These are phyloP conservation scores for Saturnispora hagleri DNA, from an alignment of 805 yeast species.

Conservation along the genomic window DNA sequence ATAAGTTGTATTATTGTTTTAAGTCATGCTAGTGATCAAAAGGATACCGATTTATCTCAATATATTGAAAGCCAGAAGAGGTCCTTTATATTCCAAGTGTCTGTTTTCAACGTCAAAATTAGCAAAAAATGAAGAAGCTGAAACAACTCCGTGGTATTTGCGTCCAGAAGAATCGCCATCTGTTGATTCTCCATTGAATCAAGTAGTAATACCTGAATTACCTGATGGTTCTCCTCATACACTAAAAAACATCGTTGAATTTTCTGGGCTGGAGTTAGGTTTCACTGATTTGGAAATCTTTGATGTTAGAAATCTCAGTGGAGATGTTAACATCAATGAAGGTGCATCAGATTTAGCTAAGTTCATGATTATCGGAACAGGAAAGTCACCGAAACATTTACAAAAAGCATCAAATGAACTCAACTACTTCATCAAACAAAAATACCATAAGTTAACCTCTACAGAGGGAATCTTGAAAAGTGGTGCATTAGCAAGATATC, in stretches of 20 bases:
- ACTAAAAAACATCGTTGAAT: constrained; percentile 35
- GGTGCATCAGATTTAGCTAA: constrained; percentile 32
- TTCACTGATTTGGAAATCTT: constrained; percentile 51
- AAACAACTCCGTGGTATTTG: constrained; percentile 27
- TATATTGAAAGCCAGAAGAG: not conserved
- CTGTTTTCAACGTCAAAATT: not conserved
- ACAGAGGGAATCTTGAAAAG: constrained; percentile 67
- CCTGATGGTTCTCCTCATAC: constrained; percentile 53
- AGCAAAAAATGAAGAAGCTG: not conserved
- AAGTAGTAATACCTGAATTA: constrained; percentile 40
- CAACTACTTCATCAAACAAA: constrained; percentile 47
- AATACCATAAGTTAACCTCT: constrained; percentile 35
- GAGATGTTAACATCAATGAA: constrained; percentile 18
- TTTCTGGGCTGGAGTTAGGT: constrained; percentile 54
- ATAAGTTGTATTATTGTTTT: not conserved
- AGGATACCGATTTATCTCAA: not conserved
- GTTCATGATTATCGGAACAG: constrained; percentile 60
- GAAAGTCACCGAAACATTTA: constrained; percentile 68
- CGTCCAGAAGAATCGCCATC: constrained; percentile 25
- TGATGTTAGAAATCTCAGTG: constrained; percentile 42
- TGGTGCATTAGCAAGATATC: constrained; percentile 42
- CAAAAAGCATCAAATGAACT: constrained; percentile 59
- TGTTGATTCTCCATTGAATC: constrained; percentile 17
- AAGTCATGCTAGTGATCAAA: not conserved
- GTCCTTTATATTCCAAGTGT: not conserved